Percentiles rank a stretch among this genome's conserved stretches.
phyloP scores from a whole-genome alignment of 192 early-diverging fungal species.

The Geosiphon pyriformis region DNA sequence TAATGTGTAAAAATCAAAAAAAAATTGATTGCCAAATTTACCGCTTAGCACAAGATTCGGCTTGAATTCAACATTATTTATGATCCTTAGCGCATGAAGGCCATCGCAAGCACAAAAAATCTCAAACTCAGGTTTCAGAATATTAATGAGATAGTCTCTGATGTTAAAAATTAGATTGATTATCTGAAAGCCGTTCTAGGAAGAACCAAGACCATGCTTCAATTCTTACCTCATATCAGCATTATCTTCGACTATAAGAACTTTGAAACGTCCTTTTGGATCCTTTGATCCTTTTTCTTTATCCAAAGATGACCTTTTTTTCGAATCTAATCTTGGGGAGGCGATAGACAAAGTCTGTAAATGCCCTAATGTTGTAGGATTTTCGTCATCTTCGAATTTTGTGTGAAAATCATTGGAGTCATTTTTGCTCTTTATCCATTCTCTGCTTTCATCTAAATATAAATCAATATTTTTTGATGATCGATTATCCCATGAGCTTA shows the following conservation, averaged over 20 bases:
- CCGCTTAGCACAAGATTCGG: slow-evolving; percentile 36
- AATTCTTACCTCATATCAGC: slow-evolving; percentile 33
- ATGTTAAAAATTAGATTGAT: not conserved
- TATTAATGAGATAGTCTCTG: slow-evolving; percentile 24
- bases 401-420: not conserved
- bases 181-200: not conserved
- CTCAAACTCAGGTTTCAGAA: slow-evolving; percentile 34
- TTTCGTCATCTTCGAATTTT: not conserved
- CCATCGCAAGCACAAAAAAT: slow-evolving; percentile 35
- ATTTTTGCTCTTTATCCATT: not conserved
- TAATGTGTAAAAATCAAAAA: slow-evolving; percentile 4
- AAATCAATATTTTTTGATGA: slow-evolving; percentile 31
- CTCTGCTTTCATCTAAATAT: slow-evolving; percentile 12
- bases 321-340: slow-evolving; percentile 17
- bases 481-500: too few species aligned
- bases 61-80: not conserved
- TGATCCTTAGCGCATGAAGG: slow-evolving; percentile 29
- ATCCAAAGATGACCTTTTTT: not conserved
- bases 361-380: slow-evolving; percentile 26
- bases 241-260: slow-evolving; percentile 43
- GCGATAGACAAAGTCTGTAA: slow-evolving; percentile 30
- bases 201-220: not conserved
- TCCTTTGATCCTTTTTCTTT: not conserved
- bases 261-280: not conserved
- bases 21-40: not conserved